Conservation (phyloP, 495 filamentous ascomycete species). For the Parmelia sp. region DNA sequence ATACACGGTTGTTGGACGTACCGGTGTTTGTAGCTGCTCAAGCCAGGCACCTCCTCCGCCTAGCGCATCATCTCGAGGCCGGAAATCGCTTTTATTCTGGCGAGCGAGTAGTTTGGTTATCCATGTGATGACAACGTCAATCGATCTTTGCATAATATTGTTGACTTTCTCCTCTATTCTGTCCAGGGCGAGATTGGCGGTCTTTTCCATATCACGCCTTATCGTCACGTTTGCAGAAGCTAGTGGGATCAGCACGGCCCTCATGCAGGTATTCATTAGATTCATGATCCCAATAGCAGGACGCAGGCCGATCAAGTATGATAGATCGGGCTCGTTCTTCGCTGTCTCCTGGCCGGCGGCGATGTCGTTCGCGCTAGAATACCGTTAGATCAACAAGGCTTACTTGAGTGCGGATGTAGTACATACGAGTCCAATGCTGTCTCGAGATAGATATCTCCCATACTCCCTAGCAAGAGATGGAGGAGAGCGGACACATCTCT, state of each 20-base stretch:
- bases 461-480: conserved; percentile 74
- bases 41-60: conserved; percentile 49
- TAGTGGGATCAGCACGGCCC: conserved; percentile 83
- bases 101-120: conserved; percentile 62
- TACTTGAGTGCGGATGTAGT: background rate
- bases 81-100: conserved; percentile 90
- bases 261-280: conserved; percentile 84
- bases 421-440: conserved; percentile 76
- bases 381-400: background rate
- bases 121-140: conserved; percentile 79
- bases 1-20: conserved; percentile 26
- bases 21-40: conserved; percentile 75
- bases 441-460: conserved; percentile 93
- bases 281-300: conserved; percentile 84
- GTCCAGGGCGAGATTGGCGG: conserved; percentile 62
- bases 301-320: conserved; percentile 69
- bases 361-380: conserved; percentile 54
- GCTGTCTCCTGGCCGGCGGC: conserved; percentile 66
- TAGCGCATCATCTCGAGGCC: conserved; percentile 77
- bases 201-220: conserved; percentile 83
- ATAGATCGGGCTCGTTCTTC: conserved; percentile 82
- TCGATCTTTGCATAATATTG: conserved; percentile 73
- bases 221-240: conserved; percentile 83
- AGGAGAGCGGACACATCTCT: conserved; percentile 89
- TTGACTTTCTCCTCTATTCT: conserved; percentile 86